phyloP scores from a whole-genome alignment of 148 eudicot species.

The Rhododendron williamsianum region DNA sequence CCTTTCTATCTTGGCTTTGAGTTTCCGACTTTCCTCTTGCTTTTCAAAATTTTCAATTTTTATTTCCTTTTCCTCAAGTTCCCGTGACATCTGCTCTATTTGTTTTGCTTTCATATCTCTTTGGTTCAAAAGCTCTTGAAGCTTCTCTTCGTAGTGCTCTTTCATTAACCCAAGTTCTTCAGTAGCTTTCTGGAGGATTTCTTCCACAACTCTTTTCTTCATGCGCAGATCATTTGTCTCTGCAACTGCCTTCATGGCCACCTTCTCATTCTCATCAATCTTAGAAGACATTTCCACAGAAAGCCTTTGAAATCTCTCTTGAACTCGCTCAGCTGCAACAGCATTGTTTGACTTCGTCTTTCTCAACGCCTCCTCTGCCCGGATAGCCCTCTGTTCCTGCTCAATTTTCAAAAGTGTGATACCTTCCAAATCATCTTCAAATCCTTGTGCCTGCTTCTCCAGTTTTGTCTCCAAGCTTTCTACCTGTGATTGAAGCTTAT shows the following conservation, averaged over 20 bases:
- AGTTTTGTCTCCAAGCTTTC: conserved; percentile 52
- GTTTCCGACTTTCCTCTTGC: conserved; percentile 37
- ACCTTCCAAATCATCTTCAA: conserved; percentile 48
- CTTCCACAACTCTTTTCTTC: conserved; percentile 45
- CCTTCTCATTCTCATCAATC: conserved; percentile 64
- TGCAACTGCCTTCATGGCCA: conserved; percentile 35
- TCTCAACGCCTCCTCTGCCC: conserved; percentile 70
- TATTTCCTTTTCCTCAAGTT: conserved; percentile 32
- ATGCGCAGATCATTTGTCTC: conserved; percentile 52
- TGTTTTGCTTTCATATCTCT: conserved; percentile 33
- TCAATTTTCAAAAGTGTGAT: conserved; percentile 39
- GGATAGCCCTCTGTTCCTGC: conserved; percentile 64
- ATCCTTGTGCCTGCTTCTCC: conserved; percentile 52
- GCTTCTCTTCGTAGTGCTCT: conserved; percentile 32
- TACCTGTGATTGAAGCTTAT: conserved; percentile 54
- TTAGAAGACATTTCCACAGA: conserved; percentile 53
- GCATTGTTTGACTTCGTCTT: conserved; percentile 41
- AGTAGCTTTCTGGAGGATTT: conserved; percentile 47
- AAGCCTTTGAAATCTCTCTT: conserved; percentile 58
- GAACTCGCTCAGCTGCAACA: conserved; percentile 51
- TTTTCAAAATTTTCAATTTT: conserved; percentile 25
- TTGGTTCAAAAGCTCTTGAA: conserved; percentile 38
- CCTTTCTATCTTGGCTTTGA: conserved; percentile 43
- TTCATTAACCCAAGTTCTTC: conserved; percentile 43
- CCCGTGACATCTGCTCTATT: conserved; percentile 31